Base-by-base conservation (phyloP, 495 filamentous ascomycete genomes). In the Entonaema liquescens region DNA sequence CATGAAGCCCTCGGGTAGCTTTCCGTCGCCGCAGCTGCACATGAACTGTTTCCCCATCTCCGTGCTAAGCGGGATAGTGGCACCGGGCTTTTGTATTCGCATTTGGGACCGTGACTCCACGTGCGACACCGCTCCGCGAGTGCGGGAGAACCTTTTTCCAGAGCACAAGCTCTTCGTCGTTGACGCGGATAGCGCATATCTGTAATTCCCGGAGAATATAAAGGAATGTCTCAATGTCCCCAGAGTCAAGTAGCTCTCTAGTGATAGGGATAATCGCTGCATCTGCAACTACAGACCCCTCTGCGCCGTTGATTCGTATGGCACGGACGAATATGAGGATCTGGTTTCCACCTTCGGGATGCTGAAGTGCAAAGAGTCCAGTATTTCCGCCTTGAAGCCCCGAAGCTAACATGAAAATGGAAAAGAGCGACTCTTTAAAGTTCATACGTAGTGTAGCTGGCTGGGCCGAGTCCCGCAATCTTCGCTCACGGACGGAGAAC, bases 41-140 rank as follows among this genome's bases (percentile, higher is more conserved):
- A 83, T 65, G n/a, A 79, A 68, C 13, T 26, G 62, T 3, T 65
- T 61, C 0, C 78, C 78, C 0, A 63, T 58, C n/a, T 69, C 59
- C 2, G 77, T 33, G 29, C 74, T 74, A 0, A 82, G 44, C 12
- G 80, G 81, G 31, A 78, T 36, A 21, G 47, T 66, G 7, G 71
- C 73, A 4, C 66, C 71, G 4, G 44, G 3, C 29, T 19, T 73
- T 62, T 59, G 64, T 89, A 89, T 71, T 86, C 82, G 69, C 87
- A 89, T 7, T 59, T 56, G 0, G 70, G 62, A n/a, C 52, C 54
- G 59, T 89, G 87, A 1, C 72, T 63, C 84, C 84, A 89, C 8
- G 77, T 81, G 17, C 87, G 78, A 61, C 86, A 89, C 5, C 87
- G 80, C 72, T 89, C 87, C 7, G 79, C 82, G 31, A 83, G 74